These are phyloP conservation scores for Auricularia heimuer DNA, from an alignment of 768 basidiomycete species.

Conservation along the genomic window DNA sequence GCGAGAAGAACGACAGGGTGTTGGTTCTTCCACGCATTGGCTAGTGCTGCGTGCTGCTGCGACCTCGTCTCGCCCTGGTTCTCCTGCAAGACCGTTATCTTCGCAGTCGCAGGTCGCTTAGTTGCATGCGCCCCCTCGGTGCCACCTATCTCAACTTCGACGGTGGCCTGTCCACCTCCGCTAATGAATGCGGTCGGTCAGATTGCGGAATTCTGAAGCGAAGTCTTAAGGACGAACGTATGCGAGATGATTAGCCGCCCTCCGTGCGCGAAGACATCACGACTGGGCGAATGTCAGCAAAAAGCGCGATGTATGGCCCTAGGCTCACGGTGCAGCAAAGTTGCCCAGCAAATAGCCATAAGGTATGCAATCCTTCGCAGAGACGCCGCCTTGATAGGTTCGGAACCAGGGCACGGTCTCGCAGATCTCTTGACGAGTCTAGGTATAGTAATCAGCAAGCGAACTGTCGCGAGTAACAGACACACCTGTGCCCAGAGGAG, in stretches of 20 bases:
- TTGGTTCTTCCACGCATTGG: constrained; percentile 41
- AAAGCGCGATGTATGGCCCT: constrained; percentile 3
- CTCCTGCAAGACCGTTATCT: constrained; percentile 28
- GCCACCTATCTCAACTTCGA: constrained; percentile 32
- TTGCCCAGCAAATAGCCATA: constrained; percentile 72
- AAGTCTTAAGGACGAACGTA: constrained; percentile 39
- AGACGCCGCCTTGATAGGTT: constrained; percentile 65
- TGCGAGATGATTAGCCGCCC: constrained; percentile 76
- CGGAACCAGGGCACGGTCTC: constrained; percentile 68
- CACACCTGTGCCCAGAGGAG: background rate
- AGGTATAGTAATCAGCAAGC: background rate
- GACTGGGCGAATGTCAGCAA: constrained; percentile 29
- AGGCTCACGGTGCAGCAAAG: constrained; percentile 50
- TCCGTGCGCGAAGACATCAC: constrained; percentile 53
- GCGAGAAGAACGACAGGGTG: constrained; percentile 61
- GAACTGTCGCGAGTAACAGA: background rate
- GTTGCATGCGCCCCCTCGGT: background rate
- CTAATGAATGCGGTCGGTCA: constrained; percentile 22
- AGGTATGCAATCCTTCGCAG: constrained; percentile 47
- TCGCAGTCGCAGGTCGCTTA: background rate
- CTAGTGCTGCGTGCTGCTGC: constrained; percentile 58
- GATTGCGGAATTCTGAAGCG: background rate
- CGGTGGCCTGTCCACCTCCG: constrained; percentile 59
- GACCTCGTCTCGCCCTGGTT: constrained; percentile 13
- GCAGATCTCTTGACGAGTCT: constrained; percentile 82